Percentiles rank a stretch among this genome's conserved stretches.
Conservation (phyloP, 2,329 filamentous ascomycete species). For the Harringtonia lauricola region DNA sequence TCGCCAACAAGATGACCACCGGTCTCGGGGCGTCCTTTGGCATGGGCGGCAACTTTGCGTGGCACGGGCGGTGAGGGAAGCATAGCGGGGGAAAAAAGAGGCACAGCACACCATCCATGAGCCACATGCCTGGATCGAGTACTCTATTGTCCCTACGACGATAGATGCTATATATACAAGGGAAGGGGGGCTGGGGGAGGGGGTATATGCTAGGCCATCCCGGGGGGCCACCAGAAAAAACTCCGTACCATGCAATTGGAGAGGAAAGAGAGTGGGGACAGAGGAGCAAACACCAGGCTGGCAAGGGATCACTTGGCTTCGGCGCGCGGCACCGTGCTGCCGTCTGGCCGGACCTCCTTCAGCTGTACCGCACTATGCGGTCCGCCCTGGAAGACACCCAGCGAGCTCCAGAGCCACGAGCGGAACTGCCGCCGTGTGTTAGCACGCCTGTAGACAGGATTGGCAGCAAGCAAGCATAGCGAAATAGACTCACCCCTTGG, state of each 20-base stretch:
- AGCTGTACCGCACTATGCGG: slow-evolving; percentile 1
- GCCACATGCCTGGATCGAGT: too few species aligned
- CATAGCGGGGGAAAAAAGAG: too few species aligned
- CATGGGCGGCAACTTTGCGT: slow-evolving; percentile 49
- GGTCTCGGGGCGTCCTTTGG: slow-evolving; percentile 39
- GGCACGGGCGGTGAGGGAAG: slow-evolving; percentile 26
- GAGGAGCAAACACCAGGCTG: neutral
- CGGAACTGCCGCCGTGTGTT: slow-evolving; percentile 10
- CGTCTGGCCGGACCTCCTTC: neutral
- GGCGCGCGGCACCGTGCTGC: too few species aligned
- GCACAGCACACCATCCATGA: too few species aligned
- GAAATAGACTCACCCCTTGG: slow-evolving; percentile 30
- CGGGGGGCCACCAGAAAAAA: neutral
- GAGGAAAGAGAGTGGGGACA: neutral
- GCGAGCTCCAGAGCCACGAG: slow-evolving; percentile 13
- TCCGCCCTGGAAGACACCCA: slow-evolving; percentile 6
- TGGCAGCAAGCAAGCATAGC: slow-evolving; percentile 10
- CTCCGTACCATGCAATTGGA: neutral
- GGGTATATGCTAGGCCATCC: neutral
- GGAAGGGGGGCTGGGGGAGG: neutral
- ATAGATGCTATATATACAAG: too few species aligned
- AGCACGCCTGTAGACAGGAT: neutral
- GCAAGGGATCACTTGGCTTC: too few species aligned
- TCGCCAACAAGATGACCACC: slow-evolving; percentile 33
- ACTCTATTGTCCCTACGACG: too few species aligned